Conservation (phyloP, 129 eudicot genomes). For the Apium graveolens region DNA sequence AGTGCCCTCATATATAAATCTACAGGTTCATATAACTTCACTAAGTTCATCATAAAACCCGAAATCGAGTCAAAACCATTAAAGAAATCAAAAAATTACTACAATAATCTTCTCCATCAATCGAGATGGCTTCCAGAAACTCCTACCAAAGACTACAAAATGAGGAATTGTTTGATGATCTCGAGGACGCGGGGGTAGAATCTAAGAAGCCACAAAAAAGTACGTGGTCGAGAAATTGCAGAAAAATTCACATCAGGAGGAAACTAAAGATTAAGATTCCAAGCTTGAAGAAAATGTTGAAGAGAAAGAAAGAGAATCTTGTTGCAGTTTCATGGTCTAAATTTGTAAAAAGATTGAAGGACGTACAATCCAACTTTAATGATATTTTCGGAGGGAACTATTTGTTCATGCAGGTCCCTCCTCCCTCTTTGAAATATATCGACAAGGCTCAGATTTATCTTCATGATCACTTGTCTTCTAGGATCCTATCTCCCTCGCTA, state of each 20-base stretch:
- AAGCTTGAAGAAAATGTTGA: neutral
- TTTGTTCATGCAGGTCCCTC: conserved; percentile 1
- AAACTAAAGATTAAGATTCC: conserved; percentile 1
- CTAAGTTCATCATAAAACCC: neutral
- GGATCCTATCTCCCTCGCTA: neutral
- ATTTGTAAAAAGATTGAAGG: neutral
- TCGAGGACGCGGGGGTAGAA: neutral
- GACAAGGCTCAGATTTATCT: neutral
- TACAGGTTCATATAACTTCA: neutral
- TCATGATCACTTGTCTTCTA: neutral
- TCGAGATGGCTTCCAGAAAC: neutral
- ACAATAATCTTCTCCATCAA: neutral
- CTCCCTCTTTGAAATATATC: conserved; percentile 3
- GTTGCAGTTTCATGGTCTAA: neutral
- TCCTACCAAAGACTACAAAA: neutral
- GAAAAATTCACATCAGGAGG: neutral
- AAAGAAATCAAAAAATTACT: neutral
- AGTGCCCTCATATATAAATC: too few species aligned
- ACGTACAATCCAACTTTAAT: neutral
- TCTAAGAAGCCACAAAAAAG: neutral
- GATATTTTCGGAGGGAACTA: conserved; percentile 1
- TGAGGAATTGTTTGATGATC: neutral
- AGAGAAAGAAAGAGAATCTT: neutral
- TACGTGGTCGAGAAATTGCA: neutral
- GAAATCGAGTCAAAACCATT: neutral